Base-by-base conservation (phyloP, 2,329 filamentous ascomycete genomes). In the Curvularia sp. region DNA sequence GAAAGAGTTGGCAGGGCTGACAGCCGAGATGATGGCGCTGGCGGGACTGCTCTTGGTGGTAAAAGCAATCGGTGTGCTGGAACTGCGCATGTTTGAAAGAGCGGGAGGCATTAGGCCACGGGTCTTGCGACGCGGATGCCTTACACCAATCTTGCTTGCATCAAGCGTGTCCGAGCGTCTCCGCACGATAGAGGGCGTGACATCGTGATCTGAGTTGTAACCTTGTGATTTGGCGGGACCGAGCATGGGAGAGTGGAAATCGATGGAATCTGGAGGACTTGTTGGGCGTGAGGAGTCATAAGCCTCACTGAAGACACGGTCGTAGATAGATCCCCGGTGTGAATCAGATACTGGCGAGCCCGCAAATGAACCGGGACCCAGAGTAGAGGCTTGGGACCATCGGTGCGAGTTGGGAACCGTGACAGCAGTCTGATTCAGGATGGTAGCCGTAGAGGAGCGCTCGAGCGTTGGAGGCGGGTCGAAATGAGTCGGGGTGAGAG, bases 321-420 rank as follows among this genome's bases (percentile, higher is more conserved):
- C 94, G 69, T 97, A 97, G 47, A 97, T 81, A 0, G 91, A 88
- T 12, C 85, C 92, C 18, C 89, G 86, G 62, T 80, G 77, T 2
- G 88, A 87, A 30, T 87, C 87, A 1, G 92, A 95, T 44, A 84
- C 85, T 0, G 95, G 93, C 4, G 94, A 97, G 67, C 89, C 93
- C 1, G 93, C 89, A 1, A 89, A 84, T 0, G 93, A 96, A 1
- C 90, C 92, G 1, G 86, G 77, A 1, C 86, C 83, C 57, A 89
- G 77, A 6, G 80, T 87, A 9, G 90, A 88, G 0, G 86, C 86
- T 28, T 85, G 85, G 48, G 89, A 88, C 86, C 89, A 93, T 52
- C 88, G 84, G 48, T 77, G 71, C 18, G 66, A 52, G 76, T 83
- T 76, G 83, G 81, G 85, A 66, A 82, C 86, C 71, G 80, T 89